phyloP scores from a whole-genome alignment of 345 rosid species.

The Ailanthus altissimus region DNA sequence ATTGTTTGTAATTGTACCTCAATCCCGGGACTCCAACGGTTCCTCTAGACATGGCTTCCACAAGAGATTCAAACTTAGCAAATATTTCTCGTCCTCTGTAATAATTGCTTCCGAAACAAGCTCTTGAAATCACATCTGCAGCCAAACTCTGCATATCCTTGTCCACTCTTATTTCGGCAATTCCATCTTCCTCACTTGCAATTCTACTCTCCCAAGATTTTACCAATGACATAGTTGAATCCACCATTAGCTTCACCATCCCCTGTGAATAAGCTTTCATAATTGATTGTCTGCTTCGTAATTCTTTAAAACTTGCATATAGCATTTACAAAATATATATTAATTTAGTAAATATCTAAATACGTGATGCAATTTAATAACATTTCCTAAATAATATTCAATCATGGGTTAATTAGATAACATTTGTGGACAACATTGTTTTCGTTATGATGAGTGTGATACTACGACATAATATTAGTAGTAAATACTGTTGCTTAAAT shows the following conservation, averaged over 20 bases:
- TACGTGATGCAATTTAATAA: too few relatives aligned
- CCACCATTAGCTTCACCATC: slow-evolving; percentile 47
- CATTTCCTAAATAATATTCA: too few relatives aligned
- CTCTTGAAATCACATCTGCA: slow-evolving; percentile 52
- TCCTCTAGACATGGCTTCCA: slow-evolving; percentile 31
- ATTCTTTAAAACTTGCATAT: too few relatives aligned
- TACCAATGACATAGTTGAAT: slow-evolving; percentile 31
- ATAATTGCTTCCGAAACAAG: slow-evolving; percentile 56
- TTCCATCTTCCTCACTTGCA: slow-evolving; percentile 21
- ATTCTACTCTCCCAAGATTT: slow-evolving; percentile 39
- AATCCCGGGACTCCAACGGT: slow-evolving; percentile 34
- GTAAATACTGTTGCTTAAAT: too few relatives aligned
- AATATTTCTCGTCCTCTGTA: slow-evolving; percentile 49
- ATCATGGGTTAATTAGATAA: too few relatives aligned
- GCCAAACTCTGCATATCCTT: slow-evolving; percentile 43
- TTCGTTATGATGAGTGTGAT: too few relatives aligned
- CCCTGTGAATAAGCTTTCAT: slow-evolving; percentile 26
- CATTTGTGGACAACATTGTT: too few relatives aligned
- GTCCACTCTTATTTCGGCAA: slow-evolving; percentile 28
- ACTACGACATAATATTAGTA: too few relatives aligned
- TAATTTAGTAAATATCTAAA: too few relatives aligned
- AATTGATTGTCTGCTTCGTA: not conserved
- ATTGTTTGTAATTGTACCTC: slow-evolving; percentile 28
- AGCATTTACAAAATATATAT: too few relatives aligned
- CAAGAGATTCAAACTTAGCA: slow-evolving; percentile 39